A percentile compares a stretch with the other conserved stretches of the same genome.
phyloP scores from a whole-genome alignment of 1,139 yeast genomes.

The Suhomyces choctaworum region DNA sequence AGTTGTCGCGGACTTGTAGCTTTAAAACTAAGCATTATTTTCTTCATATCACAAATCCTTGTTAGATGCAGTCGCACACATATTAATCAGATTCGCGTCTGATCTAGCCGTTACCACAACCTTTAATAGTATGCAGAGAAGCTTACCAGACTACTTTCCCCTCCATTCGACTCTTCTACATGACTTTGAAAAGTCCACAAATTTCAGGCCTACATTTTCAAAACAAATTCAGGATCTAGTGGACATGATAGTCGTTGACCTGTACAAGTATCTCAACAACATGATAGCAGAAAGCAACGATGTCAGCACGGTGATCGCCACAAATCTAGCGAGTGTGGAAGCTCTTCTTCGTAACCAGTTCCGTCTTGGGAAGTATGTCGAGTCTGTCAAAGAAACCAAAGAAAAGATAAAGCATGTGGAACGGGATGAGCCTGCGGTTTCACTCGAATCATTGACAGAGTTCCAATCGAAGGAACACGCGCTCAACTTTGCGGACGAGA shows the following conservation, averaged over 20 bases:
- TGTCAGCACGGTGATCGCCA: conserved; percentile 2
- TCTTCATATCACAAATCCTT: too few species aligned
- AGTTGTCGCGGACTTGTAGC: too few species aligned
- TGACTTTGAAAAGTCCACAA: conserved; percentile 14
- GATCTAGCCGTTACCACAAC: background rate
- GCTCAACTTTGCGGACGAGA: conserved; percentile 15
- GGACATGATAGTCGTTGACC: conserved; percentile 10
- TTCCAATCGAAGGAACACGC: conserved; percentile 11
- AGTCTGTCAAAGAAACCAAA: conserved; percentile 12
- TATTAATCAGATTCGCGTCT: background rate
- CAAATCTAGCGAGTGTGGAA: conserved; percentile 5
- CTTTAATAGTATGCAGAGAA: background rate
- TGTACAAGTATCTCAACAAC: conserved; percentile 13
- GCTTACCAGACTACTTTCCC: conserved; percentile 17
- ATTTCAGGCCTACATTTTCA: conserved; percentile 7
- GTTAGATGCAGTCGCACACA: too few species aligned
- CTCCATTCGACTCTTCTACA: conserved; percentile 13
- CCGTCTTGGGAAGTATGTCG: conserved; percentile 6
- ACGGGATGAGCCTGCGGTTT: conserved; percentile 13
- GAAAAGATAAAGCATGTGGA: conserved; percentile 11
- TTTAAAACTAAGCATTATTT: too few species aligned
- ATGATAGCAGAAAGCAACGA: conserved; percentile 12
- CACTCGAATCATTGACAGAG: conserved; percentile 12
- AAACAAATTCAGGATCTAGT: conserved; percentile 12
- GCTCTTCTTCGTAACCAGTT: conserved; percentile 5